Base-by-base conservation (phyloP, 2,329 filamentous ascomycete species). In the Xylariaceae sp. region DNA sequence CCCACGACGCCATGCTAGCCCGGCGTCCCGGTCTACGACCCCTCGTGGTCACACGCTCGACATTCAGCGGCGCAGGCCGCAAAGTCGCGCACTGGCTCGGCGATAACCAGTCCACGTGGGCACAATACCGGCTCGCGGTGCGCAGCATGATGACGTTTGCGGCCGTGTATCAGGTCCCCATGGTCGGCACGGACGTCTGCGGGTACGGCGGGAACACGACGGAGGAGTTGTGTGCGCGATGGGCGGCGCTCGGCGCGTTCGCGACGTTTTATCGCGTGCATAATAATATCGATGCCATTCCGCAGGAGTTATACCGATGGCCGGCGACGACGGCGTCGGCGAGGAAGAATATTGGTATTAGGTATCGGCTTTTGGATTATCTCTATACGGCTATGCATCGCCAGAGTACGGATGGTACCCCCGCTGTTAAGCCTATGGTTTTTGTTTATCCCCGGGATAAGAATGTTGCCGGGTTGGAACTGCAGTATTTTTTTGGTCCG, bases 241-340 rank as follows among this genome's bases (percentile, higher is more conserved):
- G 89, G 89, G 83, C 87, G 1, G 80, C 82, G 30, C 79, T 91
- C 0, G 88, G 88, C 13, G 88, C 88, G 7, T 91, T 92, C 76
- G 79, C 82, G 44, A 85, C 88, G 0, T 92, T 92, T 76, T 91
- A 86, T 76, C 86, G 89, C 62, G 87, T 90, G 72, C 89, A 92
- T 75, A 87, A 88, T 60, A 72, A 79, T 48, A 82, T 69, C 53
- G 68, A 64, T 37, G 72, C 73, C 2, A 77, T 81, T n/a, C 71
- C 77, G 0, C 89, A 92, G 69, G 89, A 92, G 70, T 88, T 89
- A 71, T 92, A 90, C 73, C 81, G 78, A 35, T 90, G 86, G 85
- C 74, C 78, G 0, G 74, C 76, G 1, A 87, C 88, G 1, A 76
- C 86, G 0, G 74, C 78, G 1, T 84, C 37, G 1, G 37, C 9